Percentiles rank a stretch among this genome's conserved stretches.
These are phyloP conservation scores for Ramularia endophylla DNA, from an alignment of 2,329 filamentous ascomycete genomes.

Conservation along the genomic window DNA sequence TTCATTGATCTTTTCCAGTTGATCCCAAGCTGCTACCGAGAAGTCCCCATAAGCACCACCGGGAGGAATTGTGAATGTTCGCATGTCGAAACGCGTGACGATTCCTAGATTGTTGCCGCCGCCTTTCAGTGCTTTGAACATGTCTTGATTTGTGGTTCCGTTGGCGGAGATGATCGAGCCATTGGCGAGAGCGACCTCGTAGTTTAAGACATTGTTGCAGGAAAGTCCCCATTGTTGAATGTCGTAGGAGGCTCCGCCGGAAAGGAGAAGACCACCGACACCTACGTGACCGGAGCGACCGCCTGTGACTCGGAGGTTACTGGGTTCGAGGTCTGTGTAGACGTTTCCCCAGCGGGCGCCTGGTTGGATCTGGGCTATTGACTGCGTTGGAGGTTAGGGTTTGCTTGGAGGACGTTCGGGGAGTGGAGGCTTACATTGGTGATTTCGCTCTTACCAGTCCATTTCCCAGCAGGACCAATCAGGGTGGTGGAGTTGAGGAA, in stretches of 20 bases:
- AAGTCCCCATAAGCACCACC: too few species aligned
- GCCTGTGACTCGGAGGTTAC: constrained; percentile 15
- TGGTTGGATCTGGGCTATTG: too few species aligned
- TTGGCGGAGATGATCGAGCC: constrained; percentile 20
- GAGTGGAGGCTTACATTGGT: too few species aligned
- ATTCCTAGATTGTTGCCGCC: constrained; percentile 22
- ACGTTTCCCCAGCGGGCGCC: constrained; percentile 15
- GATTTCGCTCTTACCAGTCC: constrained; percentile 23
- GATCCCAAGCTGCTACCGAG: too few species aligned
- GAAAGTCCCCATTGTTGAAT: constrained; percentile 21
- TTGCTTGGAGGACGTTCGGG: too few species aligned
- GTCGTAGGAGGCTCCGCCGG: constrained; percentile 26
- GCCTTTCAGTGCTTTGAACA: constrained; percentile 20
- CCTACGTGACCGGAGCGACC: constrained; percentile 21
- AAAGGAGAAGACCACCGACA: constrained; percentile 24
- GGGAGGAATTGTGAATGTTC: too few species aligned
- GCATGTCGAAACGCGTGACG: constrained; percentile 21
- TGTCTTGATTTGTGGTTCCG: constrained; percentile 14
- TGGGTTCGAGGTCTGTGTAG: constrained; percentile 11
- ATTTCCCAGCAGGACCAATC: constrained; percentile 34
- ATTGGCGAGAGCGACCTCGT: constrained; percentile 22
- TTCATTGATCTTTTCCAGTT: too few species aligned
- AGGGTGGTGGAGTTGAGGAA: constrained; percentile 34
- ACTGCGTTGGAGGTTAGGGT: too few species aligned
- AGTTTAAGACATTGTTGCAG: constrained; percentile 25